Evolutionary conservation across 2,329 filamentous ascomycete genomes (phyloP).

Genomic region (Helotiales sp.): DNA sequence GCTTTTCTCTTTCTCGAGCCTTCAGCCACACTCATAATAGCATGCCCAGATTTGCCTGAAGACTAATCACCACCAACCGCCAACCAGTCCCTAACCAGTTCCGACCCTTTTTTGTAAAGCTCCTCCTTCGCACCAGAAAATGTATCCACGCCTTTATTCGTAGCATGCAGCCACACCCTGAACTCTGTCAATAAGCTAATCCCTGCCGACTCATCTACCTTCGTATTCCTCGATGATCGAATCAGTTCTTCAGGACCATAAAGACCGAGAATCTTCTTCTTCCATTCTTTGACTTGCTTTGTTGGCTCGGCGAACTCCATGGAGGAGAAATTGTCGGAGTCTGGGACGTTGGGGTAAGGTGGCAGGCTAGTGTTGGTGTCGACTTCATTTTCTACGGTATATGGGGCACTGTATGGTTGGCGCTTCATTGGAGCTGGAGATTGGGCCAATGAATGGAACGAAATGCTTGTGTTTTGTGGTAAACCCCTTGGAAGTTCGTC

Average conservation of each 20-base stretch:
- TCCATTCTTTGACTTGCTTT: background rate
- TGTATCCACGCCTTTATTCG: background rate
- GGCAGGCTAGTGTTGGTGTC: background rate
- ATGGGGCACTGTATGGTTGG: background rate
- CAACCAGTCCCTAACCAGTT: background rate
- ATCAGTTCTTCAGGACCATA: background rate
- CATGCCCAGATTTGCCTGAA: too few species aligned
- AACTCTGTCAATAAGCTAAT: background rate
- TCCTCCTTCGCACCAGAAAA: background rate
- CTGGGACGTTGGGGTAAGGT: background rate
- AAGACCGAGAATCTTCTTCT: background rate
- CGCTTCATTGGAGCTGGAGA: background rate
- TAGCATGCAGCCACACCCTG: background rate
- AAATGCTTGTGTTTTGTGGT: too few species aligned
- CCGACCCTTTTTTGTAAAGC: background rate
- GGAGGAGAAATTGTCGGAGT: background rate
- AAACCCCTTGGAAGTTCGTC: too few species aligned
- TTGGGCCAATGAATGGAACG: too few species aligned
- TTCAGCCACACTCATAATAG: too few species aligned
- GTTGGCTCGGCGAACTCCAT: background rate
- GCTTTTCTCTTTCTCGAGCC: background rate
- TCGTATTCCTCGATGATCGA: background rate
- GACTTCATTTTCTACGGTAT: background rate
- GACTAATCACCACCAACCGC: too few species aligned
- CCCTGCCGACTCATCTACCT: background rate